phyloP scores from a whole-genome alignment of 2,329 filamentous ascomycete genomes.

The Dryadomyces quercivorus region DNA sequence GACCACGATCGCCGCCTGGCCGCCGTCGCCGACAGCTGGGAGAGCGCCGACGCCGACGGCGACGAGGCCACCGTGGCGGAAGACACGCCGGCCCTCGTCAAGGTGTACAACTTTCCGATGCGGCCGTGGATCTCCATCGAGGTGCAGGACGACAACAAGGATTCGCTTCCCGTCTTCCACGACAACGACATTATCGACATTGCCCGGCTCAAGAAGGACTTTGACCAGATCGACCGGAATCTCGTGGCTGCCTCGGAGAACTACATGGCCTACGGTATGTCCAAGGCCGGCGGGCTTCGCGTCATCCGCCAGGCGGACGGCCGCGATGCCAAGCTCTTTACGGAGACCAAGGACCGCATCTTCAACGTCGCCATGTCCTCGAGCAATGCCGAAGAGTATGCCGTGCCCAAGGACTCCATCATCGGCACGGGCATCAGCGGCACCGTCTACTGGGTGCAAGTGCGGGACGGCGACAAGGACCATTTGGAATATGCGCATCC shows the following conservation, averaged over 20 bases:
- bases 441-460: constrained; percentile 88
- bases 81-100: constrained; percentile 52
- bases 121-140: constrained; percentile 88
- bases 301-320: constrained; percentile 93
- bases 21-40: constrained; percentile 75
- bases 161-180: constrained; percentile 52
- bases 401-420: constrained; percentile 61
- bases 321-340: constrained; percentile 82
- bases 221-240: constrained; percentile 92
- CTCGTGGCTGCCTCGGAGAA: constrained; percentile 79
- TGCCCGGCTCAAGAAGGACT: constrained; percentile 90
- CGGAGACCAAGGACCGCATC: constrained; percentile 80
- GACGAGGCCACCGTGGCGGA: constrained; percentile 54
- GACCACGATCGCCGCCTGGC: constrained; percentile 47
- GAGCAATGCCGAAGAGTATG: constrained; percentile 41
- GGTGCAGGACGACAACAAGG: constrained; percentile 46
- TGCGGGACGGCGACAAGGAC: constrained; percentile 66
- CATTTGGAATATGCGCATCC: constrained; percentile 66
- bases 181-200: constrained; percentile 82
- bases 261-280: constrained; percentile 90
- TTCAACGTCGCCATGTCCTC: constrained; percentile 85
- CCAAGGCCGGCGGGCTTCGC: constrained; percentile 82
- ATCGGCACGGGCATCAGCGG: constrained; percentile 91
- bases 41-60: constrained; percentile 62
- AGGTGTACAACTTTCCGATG: constrained; percentile 93